Evolutionary conservation across 805 yeast genomes (phyloP).

Genomic region (Nakazawaea molendinolei): DNA sequence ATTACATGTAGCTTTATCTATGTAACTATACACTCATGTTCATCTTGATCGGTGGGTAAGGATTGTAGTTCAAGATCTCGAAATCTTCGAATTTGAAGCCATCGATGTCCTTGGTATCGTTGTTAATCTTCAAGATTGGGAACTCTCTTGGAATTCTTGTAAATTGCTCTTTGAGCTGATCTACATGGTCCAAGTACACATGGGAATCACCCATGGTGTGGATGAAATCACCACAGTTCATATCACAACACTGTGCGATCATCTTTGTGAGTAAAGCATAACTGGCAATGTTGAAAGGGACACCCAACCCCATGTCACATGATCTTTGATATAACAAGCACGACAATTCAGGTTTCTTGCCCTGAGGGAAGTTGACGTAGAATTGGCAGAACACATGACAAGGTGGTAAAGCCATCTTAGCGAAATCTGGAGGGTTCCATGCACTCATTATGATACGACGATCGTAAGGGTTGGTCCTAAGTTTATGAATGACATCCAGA

Average conservation of each 20-base stretch:
- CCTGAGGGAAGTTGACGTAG: constrained; percentile 77
- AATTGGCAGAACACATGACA: constrained; percentile 97
- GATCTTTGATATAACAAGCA: constrained; percentile 93
- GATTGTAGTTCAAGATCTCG: constrained; percentile 71
- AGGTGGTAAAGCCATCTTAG: constrained; percentile 95
- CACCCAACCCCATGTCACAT: constrained; percentile 99
- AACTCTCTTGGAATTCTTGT: constrained; percentile 68
- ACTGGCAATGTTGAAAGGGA: constrained; percentile 96
- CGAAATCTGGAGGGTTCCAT: constrained; percentile 97
- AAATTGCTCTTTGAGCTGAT: constrained; percentile 79
- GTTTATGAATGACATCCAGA: constrained; percentile 65
- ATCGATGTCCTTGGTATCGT: constrained; percentile 68
- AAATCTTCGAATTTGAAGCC: constrained; percentile 89
- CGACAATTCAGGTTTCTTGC: constrained; percentile 59
- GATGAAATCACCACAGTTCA: constrained; percentile 93
- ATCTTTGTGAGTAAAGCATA: constrained; percentile 87
- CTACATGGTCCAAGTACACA: constrained; percentile 88
- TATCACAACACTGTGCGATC: constrained; percentile 93
- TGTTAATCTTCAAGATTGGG: constrained; percentile 69
- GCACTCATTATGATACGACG: constrained; percentile 93
- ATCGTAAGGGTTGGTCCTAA: constrained; percentile 88
- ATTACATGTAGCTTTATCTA: no score
- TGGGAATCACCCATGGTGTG: constrained; percentile 98
- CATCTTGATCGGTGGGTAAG: constrained; percentile 84
- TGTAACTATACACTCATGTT: constrained; percentile 80